Evolutionary conservation across 306 rosid genomes (phyloP).

Genomic region (Lathyrus tuberosus): DNA sequence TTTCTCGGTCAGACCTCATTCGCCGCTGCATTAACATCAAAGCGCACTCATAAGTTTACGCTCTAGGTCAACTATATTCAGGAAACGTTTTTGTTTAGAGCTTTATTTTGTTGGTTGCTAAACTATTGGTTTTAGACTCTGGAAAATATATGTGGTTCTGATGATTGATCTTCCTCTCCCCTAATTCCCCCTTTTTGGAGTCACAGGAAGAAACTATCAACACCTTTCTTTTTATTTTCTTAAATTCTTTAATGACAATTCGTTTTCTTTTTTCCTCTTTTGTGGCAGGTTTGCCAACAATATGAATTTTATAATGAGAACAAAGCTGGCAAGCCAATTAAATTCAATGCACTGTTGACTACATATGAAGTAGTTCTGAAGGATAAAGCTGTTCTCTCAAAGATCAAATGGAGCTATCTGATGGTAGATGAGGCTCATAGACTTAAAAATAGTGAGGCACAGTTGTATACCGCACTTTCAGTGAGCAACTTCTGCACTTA

Average conservation of each 20-base stretch:
- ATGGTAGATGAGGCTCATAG: slow-evolving; percentile 99
- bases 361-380: slow-evolving; percentile 96
- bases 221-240: background rate
- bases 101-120: background rate
- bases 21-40: no score
- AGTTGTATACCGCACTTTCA: slow-evolving; percentile 87
- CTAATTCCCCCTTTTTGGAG: background rate
- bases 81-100: no score
- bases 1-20: no score
- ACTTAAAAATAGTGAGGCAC: slow-evolving; percentile 98
- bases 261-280: background rate
- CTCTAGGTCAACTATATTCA: no score
- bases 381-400: slow-evolving; percentile 92
- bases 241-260: background rate
- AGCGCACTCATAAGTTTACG: no score
- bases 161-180: background rate
- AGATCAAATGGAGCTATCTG: slow-evolving; percentile 90
- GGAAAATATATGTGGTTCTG: background rate
- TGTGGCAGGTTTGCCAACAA: slow-evolving; percentile 93
- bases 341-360: slow-evolving; percentile 82
- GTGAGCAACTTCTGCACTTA: slow-evolving; percentile 52
- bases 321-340: slow-evolving; percentile 74
- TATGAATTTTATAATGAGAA: slow-evolving; percentile 81
- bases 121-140: background rate
- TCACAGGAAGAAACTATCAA: background rate